Evolutionary conservation across 164 flowering plant species (phyloP), one percentile per base, ranked within the genome.

Genomic region (Kalanchoe fedtschenkoi): DNA sequence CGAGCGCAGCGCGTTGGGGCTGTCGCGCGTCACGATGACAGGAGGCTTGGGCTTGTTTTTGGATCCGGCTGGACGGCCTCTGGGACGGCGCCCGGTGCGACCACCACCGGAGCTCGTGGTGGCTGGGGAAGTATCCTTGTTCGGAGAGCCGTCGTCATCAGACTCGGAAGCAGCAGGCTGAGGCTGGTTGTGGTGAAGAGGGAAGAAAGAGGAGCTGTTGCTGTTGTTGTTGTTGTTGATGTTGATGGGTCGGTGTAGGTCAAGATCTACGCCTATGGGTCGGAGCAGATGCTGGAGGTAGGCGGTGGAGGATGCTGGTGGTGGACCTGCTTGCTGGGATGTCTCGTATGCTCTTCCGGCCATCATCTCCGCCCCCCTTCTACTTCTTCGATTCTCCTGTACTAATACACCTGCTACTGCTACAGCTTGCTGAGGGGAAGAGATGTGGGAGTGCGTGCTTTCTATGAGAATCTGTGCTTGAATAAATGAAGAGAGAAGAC

Each of bases 1-100:
- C 0, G 79, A 72, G 34, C 73, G 66, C 60, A 83, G 80, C 4
- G 80, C 73, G 22, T 73, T 78, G 4, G 84, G 82, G 65, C 72
- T 74, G 60, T 80, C 84, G 0, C 80, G 66, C 0, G 84, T 78
- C 22, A 83, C 71, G 28, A 83, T 66, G 1, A 80, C 67, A 0
- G 87, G 87, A 0, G 87, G 87, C 65, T 75, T 80, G 16, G 84
- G 81, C 58, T 77, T 78, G 76, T 83, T 83, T 64, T 77, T 83
- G 21, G 87, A 83, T 0, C 83, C 82, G 0, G 81, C 65, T 6
- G 88, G 88, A 16, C 88, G 83, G 59, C 88, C 88, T 1, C 88
- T 65, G 0, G 83, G 80, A 0, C 85, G 77, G 33, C 80, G 82
- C 37, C 34, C 19, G 39, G 72, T 13, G 22, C 66, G 24, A 17